Conservation (phyloP, 192 early-diverging fungal species). For the Backusella sp. region DNA sequence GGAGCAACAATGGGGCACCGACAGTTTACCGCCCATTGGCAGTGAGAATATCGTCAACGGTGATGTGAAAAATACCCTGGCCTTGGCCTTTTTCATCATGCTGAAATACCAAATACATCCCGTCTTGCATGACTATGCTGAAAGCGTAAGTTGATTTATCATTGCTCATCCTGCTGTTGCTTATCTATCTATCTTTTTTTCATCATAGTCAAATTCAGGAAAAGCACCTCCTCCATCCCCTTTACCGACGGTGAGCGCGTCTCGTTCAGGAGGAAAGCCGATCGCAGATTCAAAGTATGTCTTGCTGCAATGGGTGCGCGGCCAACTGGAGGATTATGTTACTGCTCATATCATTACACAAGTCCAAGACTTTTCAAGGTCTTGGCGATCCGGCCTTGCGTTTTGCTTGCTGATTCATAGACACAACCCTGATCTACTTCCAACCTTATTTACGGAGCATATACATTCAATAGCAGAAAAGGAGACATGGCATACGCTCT, state of each 20-base stretch:
- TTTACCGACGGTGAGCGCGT: conserved; percentile 6
- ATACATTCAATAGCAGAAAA: conserved; percentile 34
- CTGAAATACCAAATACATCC: conserved; percentile 47
- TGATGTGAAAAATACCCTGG: conserved; percentile 65
- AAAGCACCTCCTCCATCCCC: conserved; percentile 10
- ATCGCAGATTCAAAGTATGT: conserved; percentile 45
- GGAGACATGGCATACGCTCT: conserved; percentile 32
- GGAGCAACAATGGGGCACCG: conserved; percentile 50
- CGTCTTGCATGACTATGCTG: neutral
- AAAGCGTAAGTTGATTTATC: neutral
- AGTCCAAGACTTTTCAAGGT: conserved; percentile 51
- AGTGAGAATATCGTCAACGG: conserved; percentile 79
- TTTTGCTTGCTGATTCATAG: conserved; percentile 49
- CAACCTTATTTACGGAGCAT: conserved; percentile 16
- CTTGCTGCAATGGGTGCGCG: conserved; percentile 49
- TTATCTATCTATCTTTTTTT: neutral
- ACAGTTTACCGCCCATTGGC: conserved; percentile 68
- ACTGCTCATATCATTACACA: conserved; percentile 39
- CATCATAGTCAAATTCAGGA: neutral
- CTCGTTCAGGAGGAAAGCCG: conserved; percentile 4
- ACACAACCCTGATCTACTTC: conserved; percentile 11
- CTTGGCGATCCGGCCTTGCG: conserved; percentile 51
- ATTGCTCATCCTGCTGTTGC: too few species aligned
- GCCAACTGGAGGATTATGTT: conserved; percentile 46
- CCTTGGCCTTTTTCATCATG: conserved; percentile 53